A percentile compares a stretch with the other conserved stretches of the same genome.
Conservation (phyloP, 2,329 filamentous ascomycete genomes). For the Clarireedia paspali region DNA sequence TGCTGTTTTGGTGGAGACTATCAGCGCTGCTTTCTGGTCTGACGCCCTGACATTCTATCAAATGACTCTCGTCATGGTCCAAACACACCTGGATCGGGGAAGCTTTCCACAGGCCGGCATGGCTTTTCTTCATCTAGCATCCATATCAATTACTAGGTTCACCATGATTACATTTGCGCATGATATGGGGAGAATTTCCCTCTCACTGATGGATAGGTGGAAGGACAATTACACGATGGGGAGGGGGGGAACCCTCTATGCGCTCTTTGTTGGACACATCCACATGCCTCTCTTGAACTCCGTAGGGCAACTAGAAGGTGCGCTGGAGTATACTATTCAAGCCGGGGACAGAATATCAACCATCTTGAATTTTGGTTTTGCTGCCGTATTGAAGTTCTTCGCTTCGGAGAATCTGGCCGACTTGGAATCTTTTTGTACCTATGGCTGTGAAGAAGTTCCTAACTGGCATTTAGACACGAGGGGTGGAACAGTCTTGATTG, state of each 20-base stretch:
- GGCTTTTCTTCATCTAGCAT: constrained; percentile 60
- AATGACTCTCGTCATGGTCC: constrained; percentile 57
- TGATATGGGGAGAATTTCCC: constrained; percentile 54
- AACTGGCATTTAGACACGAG: constrained; percentile 65
- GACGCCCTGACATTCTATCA: constrained; percentile 67
- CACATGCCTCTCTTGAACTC: constrained; percentile 52
- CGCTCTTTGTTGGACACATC: constrained; percentile 63
- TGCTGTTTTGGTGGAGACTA: constrained; percentile 62
- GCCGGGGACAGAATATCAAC: constrained; percentile 66
- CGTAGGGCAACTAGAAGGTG: constrained; percentile 53
- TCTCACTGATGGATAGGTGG: constrained; percentile 56
- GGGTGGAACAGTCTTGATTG: constrained; percentile 62
- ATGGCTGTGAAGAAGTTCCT: constrained; percentile 64
- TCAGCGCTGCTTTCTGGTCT: constrained; percentile 66
- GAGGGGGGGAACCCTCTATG: constrained; percentile 60
- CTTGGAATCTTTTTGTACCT: constrained; percentile 62
- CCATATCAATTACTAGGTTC: constrained; percentile 61
- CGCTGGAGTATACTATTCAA: constrained; percentile 56
- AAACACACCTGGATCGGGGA: constrained; percentile 55
- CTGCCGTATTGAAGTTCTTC: constrained; percentile 60
- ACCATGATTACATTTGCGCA: constrained; percentile 61
- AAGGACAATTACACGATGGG: constrained; percentile 59
- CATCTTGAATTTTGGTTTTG: constrained; percentile 63
- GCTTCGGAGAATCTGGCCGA: constrained; percentile 62
- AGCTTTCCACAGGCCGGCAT: constrained; percentile 62